A percentile compares a stretch with the other conserved stretches of the same genome.
phyloP scores from a whole-genome alignment of 2,329 filamentous ascomycete genomes.

The Fusarium sp. region DNA sequence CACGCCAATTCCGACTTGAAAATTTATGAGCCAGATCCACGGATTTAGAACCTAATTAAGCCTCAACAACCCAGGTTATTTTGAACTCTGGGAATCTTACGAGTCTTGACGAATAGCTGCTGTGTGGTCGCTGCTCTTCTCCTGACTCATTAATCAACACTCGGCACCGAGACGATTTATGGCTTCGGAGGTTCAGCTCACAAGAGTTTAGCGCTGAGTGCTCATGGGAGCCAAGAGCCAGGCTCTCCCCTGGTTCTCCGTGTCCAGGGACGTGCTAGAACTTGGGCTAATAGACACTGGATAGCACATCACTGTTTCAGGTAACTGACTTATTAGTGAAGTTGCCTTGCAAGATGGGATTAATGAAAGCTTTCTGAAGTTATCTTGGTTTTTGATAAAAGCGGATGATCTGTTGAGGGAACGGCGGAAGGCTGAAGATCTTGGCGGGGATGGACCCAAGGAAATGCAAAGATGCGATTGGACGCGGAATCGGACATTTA shows the following conservation, averaged over 20 bases:
- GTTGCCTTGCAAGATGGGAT: constrained; percentile 2
- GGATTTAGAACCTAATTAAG: background rate
- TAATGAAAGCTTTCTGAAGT: constrained; percentile 10
- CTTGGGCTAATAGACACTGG: background rate
- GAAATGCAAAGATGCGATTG: constrained; percentile 13
- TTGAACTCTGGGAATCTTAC: background rate
- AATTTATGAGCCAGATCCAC: background rate
- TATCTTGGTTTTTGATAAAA: constrained; percentile 8
- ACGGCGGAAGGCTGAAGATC: constrained; percentile 6
- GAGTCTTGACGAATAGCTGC: background rate
- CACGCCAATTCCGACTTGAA: background rate
- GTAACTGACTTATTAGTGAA: constrained; percentile 8
- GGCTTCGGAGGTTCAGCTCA: constrained; percentile 19
- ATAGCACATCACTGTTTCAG: constrained; percentile 21
- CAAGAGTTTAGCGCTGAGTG: constrained; percentile 24
- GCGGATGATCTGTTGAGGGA: background rate
- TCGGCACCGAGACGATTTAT: constrained; percentile 6
- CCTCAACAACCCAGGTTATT: background rate
- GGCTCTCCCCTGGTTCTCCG: constrained; percentile 13
- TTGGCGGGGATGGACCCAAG: background rate
- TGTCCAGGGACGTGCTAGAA: constrained; percentile 3
- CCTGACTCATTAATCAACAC: constrained; percentile 26
- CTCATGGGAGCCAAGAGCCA: constrained; percentile 10
- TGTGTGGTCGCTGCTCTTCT: background rate
- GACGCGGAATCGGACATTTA: background rate